phyloP scores from a whole-genome alignment of 148 eudicot species.

The Fallopia convolvulus region DNA sequence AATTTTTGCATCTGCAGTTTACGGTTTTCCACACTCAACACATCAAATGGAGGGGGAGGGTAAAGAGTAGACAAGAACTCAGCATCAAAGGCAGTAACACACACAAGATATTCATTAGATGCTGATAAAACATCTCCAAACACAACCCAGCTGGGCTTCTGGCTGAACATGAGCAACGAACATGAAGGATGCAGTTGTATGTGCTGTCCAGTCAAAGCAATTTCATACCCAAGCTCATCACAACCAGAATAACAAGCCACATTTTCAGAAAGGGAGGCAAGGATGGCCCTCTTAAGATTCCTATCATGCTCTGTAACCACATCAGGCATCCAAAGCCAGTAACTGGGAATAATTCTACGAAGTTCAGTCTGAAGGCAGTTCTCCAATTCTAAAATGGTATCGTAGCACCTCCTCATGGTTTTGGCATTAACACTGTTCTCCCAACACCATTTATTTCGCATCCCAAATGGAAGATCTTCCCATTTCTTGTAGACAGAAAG shows the following conservation, averaged over 20 bases:
- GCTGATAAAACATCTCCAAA: slow-evolving; percentile 67
- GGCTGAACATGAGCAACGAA: slow-evolving; percentile 61
- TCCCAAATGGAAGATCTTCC: slow-evolving; percentile 45
- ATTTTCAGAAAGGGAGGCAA: slow-evolving; percentile 68
- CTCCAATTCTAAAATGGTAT: slow-evolving; percentile 62
- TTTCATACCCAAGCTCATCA: slow-evolving; percentile 82
- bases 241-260: slow-evolving; percentile 81
- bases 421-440: slow-evolving; percentile 86
- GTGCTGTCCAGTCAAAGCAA: slow-evolving; percentile 67
- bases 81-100: slow-evolving; percentile 63
- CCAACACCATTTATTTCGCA: slow-evolving; percentile 78
- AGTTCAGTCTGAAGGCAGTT: slow-evolving; percentile 63
- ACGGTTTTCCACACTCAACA: slow-evolving; percentile 34
- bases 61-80: slow-evolving; percentile 39
- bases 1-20: slow-evolving; percentile 46
- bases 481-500: slow-evolving; percentile 82
- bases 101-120: slow-evolving; percentile 58
- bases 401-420: slow-evolving; percentile 83
- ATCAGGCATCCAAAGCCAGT: slow-evolving; percentile 71
- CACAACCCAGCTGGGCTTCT: slow-evolving; percentile 82
- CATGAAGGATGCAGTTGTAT: slow-evolving; percentile 81
- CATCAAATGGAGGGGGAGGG: slow-evolving; percentile 68
- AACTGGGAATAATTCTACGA: slow-evolving; percentile 50
- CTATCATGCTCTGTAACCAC: slow-evolving; percentile 38
- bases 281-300: slow-evolving; percentile 49